Base-by-base conservation (phyloP, 805 yeast species). In the Starmerella tilneyi region DNA sequence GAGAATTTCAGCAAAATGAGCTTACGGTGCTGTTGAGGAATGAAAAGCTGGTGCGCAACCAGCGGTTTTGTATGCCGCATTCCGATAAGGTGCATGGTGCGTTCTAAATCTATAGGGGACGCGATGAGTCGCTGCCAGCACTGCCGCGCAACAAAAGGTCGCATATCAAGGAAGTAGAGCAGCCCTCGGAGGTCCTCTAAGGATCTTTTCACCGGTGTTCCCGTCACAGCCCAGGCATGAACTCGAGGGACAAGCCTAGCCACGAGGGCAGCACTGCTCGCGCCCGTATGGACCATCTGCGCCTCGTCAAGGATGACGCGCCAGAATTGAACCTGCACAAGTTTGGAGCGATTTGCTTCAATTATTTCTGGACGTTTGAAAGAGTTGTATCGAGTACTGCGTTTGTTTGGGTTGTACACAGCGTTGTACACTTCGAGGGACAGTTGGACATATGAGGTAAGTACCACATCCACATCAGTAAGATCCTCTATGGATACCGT, bases 191-290 rank as follows among this genome's bases (percentile, higher is more conserved):
- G 67, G 61, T 89, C 96, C 26, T 69, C 60, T 33, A 82, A 63
- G 31, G 75, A 71, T 50, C 73, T 74, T 52, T 79, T 77, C 13
- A 86, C 80, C 0, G 96, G 94, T 0, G 98, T 92, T 6, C 98
- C 98, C 1, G 95, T 84, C 0, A 88, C 96, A 13, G 94, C 96
- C 97, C 97, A 92, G 0, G 95, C 78, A 63, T 92, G 96, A 37
- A 76, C 74, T 43, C 95, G 69, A 4, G 95, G 89, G 21, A 92
- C 74, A 29, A 83, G 65, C 2, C 82, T 69, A 0, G 95, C 85
- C 46, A 86, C 83, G 46, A 74, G 77, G 17, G 94, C 85, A 1
- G 92, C 84, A 43, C 82, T 75, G 0, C 89, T 75, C 3, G 76
- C 70, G 19, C 79, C 79, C 3, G 74, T 72, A 7, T 84, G 78